Conservation (phyloP, 345 rosid species). For the Lepidium sativum region DNA sequence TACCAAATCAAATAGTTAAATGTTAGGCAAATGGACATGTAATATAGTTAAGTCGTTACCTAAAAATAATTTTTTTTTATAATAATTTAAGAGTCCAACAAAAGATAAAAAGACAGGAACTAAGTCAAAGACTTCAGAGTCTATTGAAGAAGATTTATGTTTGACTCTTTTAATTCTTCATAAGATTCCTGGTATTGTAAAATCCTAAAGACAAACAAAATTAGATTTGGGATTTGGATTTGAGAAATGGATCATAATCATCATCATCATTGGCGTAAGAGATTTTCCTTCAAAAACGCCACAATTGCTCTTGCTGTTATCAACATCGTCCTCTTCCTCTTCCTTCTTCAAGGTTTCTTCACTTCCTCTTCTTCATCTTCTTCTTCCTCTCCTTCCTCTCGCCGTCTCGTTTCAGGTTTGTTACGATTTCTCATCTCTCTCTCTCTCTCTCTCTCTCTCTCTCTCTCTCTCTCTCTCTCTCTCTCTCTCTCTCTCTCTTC, state of each 20-base stretch:
- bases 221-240: neutral
- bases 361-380: slow-evolving; percentile 37
- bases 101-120: neutral
- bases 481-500: no score
- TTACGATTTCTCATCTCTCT: no score
- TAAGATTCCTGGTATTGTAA: neutral
- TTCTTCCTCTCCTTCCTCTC: slow-evolving; percentile 30
- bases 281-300: slow-evolving; percentile 72
- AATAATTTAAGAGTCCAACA: neutral
- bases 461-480: no score
- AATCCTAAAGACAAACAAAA: neutral
- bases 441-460: no score
- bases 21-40: neutral
- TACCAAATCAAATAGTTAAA: slow-evolving; percentile 2
- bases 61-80: no score
- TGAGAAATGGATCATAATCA: slow-evolving; percentile 13
- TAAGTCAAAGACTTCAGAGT: slow-evolving; percentile 7
- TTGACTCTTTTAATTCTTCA: neutral
- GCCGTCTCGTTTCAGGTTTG: slow-evolving; percentile 42
- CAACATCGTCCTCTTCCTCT: slow-evolving; percentile 45
- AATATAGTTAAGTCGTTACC: neutral
- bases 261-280: slow-evolving; percentile 51
- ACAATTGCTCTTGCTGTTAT: slow-evolving; percentile 53
- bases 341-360: slow-evolving; percentile 56
- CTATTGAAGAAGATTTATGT: neutral